Base-by-base conservation (phyloP, 768 basidiomycete species). In the Asterophora parasitica region DNA sequence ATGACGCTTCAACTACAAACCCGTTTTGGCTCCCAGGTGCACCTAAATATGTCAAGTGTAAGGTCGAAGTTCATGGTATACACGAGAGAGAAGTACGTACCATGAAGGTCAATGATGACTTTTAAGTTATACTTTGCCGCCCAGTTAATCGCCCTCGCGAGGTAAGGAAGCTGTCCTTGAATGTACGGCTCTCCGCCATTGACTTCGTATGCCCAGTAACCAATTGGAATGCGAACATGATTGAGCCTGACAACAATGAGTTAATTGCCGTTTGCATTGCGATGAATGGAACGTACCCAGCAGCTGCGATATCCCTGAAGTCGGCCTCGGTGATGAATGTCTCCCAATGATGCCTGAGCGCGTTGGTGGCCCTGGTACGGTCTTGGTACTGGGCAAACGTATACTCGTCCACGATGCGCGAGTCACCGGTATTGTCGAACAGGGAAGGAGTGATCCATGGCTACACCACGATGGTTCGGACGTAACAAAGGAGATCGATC, bases 181-280 rank as follows among this genome's bases (percentile, higher is more conserved):
- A 88, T 79, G 62, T 76, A 91, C 6, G 90, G 91, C 57, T 92
- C 85, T 4, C 88, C 88, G 10, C 73, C 71, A 16, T 77, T 75
- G 30, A 91, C 81, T 49, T 93, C 89, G 57, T 84, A 91, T 1
- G 87, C 90, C 89, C 89, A 94, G 64, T 88, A 95, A 10, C 91
- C 92, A 36, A 94, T 88, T 11, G 90, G 89, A 31, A 92, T 59
- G 38, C 89, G 81, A 47, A 92, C 84, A 63, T 90, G 88, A 59
- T 90, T 92, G 44, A 91, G 69, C 12, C 88, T 87, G 58, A n/a
- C 49, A 52, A 39, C 10, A 7, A 9, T 30, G 34, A 42, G 30
- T 33, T 31, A 47, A 38, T 38, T 31, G 45, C 44, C 38, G 42
- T 31, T 46, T 45, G 34, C 23, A 44, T n/a, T 27, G 26, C 27